These are phyloP conservation scores for Zygosaccharomyces gambellarensis DNA, from an alignment of 805 yeast species.

Conservation along the genomic window DNA sequence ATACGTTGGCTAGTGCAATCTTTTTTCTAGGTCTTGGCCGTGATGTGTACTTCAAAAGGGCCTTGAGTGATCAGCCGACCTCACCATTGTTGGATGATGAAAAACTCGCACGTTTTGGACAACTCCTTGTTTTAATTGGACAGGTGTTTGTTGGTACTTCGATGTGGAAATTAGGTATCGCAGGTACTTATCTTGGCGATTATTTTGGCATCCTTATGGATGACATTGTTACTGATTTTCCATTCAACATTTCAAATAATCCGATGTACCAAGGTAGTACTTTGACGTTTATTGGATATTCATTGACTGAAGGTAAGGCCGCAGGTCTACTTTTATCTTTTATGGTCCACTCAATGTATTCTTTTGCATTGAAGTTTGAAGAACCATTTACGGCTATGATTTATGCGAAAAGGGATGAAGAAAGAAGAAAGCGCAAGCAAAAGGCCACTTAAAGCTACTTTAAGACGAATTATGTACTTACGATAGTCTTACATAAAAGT, in stretches of 20 bases:
- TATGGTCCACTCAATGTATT: slow-evolving; percentile 76
- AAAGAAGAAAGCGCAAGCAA: slow-evolving; percentile 19
- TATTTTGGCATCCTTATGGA: slow-evolving; percentile 95
- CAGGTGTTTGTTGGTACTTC: slow-evolving; percentile 76
- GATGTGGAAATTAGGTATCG: slow-evolving; percentile 89
- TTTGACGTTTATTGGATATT: slow-evolving; percentile 84
- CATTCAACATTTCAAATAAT: slow-evolving; percentile 83
- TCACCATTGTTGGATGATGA: slow-evolving; percentile 47
- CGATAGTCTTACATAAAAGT: not conserved
- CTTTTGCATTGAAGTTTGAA: slow-evolving; percentile 78
- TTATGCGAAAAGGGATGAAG: slow-evolving; percentile 64
- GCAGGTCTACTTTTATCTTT: slow-evolving; percentile 73
- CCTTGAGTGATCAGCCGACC: slow-evolving; percentile 67
- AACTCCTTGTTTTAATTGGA: slow-evolving; percentile 56
- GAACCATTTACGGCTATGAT: slow-evolving; percentile 95
- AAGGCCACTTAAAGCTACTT: not conserved
- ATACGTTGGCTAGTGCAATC: slow-evolving; percentile 73
- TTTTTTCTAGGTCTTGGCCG: slow-evolving; percentile 81
- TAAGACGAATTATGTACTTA: slow-evolving; percentile 1
- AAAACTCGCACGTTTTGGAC: slow-evolving; percentile 48
- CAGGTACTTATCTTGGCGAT: slow-evolving; percentile 96
- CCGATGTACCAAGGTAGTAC: slow-evolving; percentile 97
- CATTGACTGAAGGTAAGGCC: slow-evolving; percentile 83
- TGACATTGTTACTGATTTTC: slow-evolving; percentile 84
- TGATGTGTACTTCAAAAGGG: slow-evolving; percentile 68